Percentiles rank a stretch among this genome's conserved stretches.
These are phyloP conservation scores for Tylopilus rubrobrunneus DNA, from an alignment of 768 basidiomycete species.

Conservation along the genomic window DNA sequence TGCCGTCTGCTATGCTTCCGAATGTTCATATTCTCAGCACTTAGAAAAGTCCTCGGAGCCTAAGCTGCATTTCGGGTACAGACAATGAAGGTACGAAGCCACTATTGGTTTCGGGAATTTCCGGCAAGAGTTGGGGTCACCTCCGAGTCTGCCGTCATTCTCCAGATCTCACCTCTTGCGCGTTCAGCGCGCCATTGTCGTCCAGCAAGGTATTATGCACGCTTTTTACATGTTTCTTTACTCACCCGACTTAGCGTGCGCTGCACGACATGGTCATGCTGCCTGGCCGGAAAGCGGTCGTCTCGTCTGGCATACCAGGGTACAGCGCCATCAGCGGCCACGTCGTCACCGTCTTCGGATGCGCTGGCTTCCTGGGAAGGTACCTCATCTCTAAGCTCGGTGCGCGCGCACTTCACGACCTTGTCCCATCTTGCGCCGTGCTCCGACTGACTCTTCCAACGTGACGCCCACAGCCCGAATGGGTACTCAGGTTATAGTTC, in stretches of 20 bases:
- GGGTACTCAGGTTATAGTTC: slow-evolving; percentile 91
- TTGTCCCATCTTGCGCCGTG: neutral
- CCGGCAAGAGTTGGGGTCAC: slow-evolving; percentile 18
- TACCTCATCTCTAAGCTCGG: slow-evolving; percentile 94
- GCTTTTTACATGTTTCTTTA: neutral
- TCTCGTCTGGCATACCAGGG: slow-evolving; percentile 75
- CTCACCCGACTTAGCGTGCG: slow-evolving; percentile 48
- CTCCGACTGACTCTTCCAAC: neutral
- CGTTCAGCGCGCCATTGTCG: slow-evolving; percentile 47
- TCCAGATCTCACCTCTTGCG: slow-evolving; percentile 46
- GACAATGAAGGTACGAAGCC: neutral
- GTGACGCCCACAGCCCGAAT: slow-evolving; percentile 61
- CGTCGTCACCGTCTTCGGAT: slow-evolving; percentile 94
- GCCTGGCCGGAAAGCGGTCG: slow-evolving; percentile 58
- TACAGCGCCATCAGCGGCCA: slow-evolving; percentile 89
- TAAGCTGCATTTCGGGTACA: neutral
- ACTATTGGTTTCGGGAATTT: slow-evolving; percentile 18
- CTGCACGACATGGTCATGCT: slow-evolving; percentile 69
- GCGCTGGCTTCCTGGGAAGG: slow-evolving; percentile 91
- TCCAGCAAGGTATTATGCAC: slow-evolving; percentile 40
- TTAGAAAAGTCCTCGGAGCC: slow-evolving; percentile 1
- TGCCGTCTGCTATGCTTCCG: slow-evolving; percentile 11
- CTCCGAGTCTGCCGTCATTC: slow-evolving; percentile 28
- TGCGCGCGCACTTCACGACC: slow-evolving; percentile 30
- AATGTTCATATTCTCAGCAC: slow-evolving; percentile 5